A percentile compares a stretch with the other conserved stretches of the same genome.
These are phyloP conservation scores for Eragrostis tef DNA, from an alignment of 202 grass and related monocot genomes.

Conservation along the genomic window DNA sequence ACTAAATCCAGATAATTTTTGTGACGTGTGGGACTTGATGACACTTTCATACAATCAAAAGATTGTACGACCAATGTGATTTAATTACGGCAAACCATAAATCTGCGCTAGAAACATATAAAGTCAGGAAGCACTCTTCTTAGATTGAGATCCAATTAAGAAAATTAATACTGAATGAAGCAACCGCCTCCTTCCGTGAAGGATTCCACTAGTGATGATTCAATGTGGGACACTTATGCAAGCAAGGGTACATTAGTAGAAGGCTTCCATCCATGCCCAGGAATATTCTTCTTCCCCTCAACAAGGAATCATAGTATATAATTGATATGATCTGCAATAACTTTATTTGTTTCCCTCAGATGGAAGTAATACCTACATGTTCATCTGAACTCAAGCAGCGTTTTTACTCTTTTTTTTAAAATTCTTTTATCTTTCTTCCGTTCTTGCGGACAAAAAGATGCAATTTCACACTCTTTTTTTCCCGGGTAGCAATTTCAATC, in stretches of 20 bases:
- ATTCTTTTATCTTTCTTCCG: not conserved
- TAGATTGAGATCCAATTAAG: too few species aligned
- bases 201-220: not conserved
- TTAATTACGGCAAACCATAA: too few species aligned
- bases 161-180: too few species aligned
- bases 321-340: not conserved
- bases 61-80: too few species aligned
- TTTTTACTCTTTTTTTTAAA: not conserved
- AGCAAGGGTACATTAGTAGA: not conserved
- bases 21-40: too few species aligned
- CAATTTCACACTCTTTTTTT: too few species aligned
- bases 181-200: too few species aligned
- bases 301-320: not conserved
- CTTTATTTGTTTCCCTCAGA: not conserved
- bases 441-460: not conserved
- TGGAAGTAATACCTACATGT: not conserved
- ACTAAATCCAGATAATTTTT: too few species aligned
- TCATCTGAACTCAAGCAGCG: not conserved
- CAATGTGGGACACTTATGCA: not conserved
- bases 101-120: too few species aligned
- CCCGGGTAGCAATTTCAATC: too few species aligned
- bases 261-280: not conserved
- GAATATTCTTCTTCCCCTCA: slow-evolving; percentile 5
- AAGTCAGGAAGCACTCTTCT: too few species aligned
- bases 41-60: too few species aligned